Base-by-base conservation (phyloP, 1,284 basidiomycete genomes). In the Ceratobasidium theobromae region DNA sequence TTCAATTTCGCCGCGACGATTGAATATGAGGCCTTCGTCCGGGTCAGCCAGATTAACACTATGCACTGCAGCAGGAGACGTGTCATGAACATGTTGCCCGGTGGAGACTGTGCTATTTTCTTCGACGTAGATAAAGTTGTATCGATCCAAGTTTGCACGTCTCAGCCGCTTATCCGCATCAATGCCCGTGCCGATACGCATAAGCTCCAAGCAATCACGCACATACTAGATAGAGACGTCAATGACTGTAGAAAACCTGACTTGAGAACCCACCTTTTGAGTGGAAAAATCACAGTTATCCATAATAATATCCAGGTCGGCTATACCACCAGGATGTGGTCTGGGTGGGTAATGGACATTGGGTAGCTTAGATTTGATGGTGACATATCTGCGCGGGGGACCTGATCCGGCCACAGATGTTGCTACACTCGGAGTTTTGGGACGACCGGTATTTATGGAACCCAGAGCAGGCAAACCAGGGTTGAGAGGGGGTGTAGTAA, bases 221-320 rank as follows among this genome's bases (percentile, higher is more conserved):
- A 91, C 88, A 74, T 89, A 89, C 83, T 88, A 72, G 6, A 25
- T 18, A 35, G 67, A 60, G 69, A 68, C 45, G 54, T 69, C 9
- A 65, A 32, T 21, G 4, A 33, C 30, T 60, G 58, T 41, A 27
- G 33, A 23, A 66, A 43, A 14, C 72, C 69, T 21, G 25, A 45
- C 45, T 68, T 11, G 45, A 40, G 14, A 60, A 69, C 80, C 69
- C 71, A 91, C 93, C 82, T 93, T 91, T 73, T 85, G 82, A 64
- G 84, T 80, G 16, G 84, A 84, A 73, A 93, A 95, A 77, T 95
- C 91, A 74, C 95, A 98, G 71, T 93, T 84, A 40, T 93, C 87
- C 85, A 94, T 87, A 1, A 96, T 79, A 25, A 89, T 78, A 75
- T 98, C 95, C 70, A 98, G 76, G 76, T 98, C 95, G 11, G 91